Conservation (phyloP, 805 yeast genomes). For the Myxozyma geophila region DNA sequence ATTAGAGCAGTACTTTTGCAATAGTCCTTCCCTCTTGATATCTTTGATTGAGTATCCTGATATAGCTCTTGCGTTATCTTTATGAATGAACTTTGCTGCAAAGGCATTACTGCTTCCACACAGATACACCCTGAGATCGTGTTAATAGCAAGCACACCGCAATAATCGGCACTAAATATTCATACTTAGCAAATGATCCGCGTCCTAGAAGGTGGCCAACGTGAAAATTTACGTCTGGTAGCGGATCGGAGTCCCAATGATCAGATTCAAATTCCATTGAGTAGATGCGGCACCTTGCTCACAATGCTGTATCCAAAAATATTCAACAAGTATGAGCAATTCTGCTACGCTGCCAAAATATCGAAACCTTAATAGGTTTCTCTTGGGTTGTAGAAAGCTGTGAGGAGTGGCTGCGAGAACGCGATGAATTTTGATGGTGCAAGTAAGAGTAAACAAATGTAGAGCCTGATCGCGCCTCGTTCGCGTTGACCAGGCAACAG, state of each 20-base stretch:
- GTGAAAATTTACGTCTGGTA: constrained; percentile 20
- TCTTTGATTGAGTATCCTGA: constrained; percentile 43
- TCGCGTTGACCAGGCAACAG: constrained; percentile 16
- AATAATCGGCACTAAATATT: background rate
- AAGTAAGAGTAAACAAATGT: constrained; percentile 5
- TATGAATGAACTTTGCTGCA: constrained; percentile 61
- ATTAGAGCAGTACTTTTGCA: constrained; percentile 60
- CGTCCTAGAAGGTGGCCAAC: constrained; percentile 62
- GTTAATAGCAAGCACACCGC: background rate
- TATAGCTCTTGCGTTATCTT: constrained; percentile 43
- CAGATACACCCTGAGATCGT: constrained; percentile 51
- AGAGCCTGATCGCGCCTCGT: background rate
- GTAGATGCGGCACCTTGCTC: background rate
- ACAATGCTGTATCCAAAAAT: background rate
- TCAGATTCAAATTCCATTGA: background rate
- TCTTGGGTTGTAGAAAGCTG: no score
- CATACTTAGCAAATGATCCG: constrained; percentile 67
- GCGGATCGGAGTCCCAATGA: constrained; percentile 14
- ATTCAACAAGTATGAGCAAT: no score
- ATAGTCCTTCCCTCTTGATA: constrained; percentile 56
- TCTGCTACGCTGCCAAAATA: background rate
- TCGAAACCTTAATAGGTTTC: background rate
- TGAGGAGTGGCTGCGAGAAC: no score
- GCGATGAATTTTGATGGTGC: no score
- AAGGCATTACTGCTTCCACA: constrained; percentile 52